Conservation (phyloP, 2,329 filamentous ascomycete species). For the Cladosporium oxysporum region DNA sequence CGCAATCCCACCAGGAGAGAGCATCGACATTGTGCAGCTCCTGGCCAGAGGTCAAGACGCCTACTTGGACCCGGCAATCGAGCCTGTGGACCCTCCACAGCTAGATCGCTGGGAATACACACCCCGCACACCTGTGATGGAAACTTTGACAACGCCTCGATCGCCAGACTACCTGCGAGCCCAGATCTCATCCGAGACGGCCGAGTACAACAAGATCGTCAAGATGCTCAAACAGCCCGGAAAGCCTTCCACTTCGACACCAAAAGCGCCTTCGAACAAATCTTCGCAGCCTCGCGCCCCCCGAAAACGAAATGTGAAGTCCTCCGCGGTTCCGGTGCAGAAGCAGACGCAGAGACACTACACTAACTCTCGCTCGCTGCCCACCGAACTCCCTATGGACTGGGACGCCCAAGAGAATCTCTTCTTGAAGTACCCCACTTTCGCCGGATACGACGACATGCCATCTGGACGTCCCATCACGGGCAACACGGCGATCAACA, state of each 20-base stretch:
- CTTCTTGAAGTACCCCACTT: conserved; percentile 12
- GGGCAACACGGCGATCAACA: conserved; percentile 21
- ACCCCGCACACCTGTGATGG: conserved; percentile 77
- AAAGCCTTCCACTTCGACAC: conserved; percentile 4
- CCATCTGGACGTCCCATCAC: background rate
- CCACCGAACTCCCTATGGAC: conserved; percentile 16
- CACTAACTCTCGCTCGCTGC: conserved; percentile 1
- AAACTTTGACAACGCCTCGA: conserved; percentile 52
- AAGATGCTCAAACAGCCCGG: conserved; percentile 49
- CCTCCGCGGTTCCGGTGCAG: background rate
- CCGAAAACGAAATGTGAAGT: background rate
- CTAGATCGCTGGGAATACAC: conserved; percentile 67
- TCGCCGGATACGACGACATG: conserved; percentile 5
- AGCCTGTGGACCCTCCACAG: conserved; percentile 59
- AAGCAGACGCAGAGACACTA: conserved; percentile 6
- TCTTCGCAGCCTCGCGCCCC: conserved; percentile 3
- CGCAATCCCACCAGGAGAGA: conserved; percentile 81
- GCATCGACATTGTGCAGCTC: conserved; percentile 76
- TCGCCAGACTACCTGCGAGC: conserved; percentile 67
- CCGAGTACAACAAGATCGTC: conserved; percentile 73
- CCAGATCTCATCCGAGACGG: conserved; percentile 75
- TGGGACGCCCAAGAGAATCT: conserved; percentile 19
- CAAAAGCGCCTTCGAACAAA: background rate
- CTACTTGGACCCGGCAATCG: conserved; percentile 64
- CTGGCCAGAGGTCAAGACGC: conserved; percentile 72